These are phyloP conservation scores for Mycena belliarum DNA, from an alignment of 768 basidiomycete species.

Conservation along the genomic window DNA sequence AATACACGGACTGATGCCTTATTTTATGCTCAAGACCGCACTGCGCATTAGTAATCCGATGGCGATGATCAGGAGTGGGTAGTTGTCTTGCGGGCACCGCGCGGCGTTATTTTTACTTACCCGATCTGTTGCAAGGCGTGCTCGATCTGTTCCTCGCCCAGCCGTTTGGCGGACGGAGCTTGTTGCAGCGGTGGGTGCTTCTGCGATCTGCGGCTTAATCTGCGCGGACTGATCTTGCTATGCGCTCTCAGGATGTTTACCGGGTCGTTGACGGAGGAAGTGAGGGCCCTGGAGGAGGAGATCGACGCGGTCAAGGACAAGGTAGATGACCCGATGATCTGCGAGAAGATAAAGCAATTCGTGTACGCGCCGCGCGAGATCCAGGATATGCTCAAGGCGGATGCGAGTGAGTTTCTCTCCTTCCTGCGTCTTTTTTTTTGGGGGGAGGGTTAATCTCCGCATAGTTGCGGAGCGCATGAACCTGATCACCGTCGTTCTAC, in stretches of 20 bases:
- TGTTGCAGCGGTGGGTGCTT: conserved; percentile 75
- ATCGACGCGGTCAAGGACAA: conserved; percentile 87
- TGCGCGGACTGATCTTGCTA: not conserved
- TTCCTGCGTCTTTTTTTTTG: not conserved
- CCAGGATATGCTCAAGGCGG: conserved; percentile 76
- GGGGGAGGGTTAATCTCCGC: conserved; percentile 2
- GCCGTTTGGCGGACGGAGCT: conserved; percentile 91
- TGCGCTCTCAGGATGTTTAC: conserved; percentile 81
- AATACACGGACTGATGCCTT: conserved; percentile 95
- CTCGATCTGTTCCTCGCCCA: conserved; percentile 95
- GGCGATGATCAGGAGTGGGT: conserved; percentile 91
- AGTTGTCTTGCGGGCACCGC: conserved; percentile 17
- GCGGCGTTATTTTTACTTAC: not conserved
- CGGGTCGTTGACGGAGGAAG: conserved; percentile 87
- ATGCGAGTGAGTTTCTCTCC: conserved; percentile 67
- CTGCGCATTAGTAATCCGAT: conserved; percentile 94
- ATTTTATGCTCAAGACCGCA: conserved; percentile 92
- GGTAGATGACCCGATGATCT: conserved; percentile 84
- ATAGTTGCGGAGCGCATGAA: conserved; percentile 72
- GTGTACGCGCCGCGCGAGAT: conserved; percentile 88
- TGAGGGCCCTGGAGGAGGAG: conserved; percentile 79
- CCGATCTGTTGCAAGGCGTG: conserved; percentile 45
- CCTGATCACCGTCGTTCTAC: conserved; percentile 76
- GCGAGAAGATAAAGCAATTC: conserved; percentile 84
- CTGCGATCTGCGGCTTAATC: not conserved